These are phyloP conservation scores for Waltergamsia citrina DNA, from an alignment of 2,329 filamentous ascomycete genomes.

Conservation along the genomic window DNA sequence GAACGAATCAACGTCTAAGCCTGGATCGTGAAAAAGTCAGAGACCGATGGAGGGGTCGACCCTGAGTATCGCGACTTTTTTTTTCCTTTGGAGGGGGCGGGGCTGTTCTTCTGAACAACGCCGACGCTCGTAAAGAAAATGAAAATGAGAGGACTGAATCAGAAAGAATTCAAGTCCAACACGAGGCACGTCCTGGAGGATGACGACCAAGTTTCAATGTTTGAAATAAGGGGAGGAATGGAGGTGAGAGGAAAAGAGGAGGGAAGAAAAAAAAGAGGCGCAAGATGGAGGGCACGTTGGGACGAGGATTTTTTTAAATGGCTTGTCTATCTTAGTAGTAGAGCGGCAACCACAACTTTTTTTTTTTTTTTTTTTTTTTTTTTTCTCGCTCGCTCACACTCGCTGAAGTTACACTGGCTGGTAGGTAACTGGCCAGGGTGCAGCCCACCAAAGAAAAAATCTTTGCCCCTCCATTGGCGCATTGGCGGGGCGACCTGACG, in stretches of 20 bases:
- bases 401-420: not conserved
- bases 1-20: constrained; percentile 10
- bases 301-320: constrained; percentile 9
- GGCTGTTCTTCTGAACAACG: constrained; percentile 25
- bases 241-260: constrained; percentile 15
- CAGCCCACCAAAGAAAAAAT: constrained; percentile 10
- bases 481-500: too few relatives aligned
- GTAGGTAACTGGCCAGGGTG: constrained; percentile 1
- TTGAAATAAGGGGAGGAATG: constrained; percentile 12
- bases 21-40: constrained; percentile 13
- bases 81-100: constrained; percentile 19
- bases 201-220: constrained; percentile 23
- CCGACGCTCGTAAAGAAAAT: constrained; percentile 12
- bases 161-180: constrained; percentile 13
- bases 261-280: constrained; percentile 18
- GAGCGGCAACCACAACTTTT: constrained; percentile 10
- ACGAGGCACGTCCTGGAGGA: constrained; percentile 32
- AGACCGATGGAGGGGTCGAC: constrained; percentile 33
- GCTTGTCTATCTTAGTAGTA: constrained; percentile 3
- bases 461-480: constrained; percentile 11
- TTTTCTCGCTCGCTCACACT: not conserved
- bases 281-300: constrained; percentile 9
- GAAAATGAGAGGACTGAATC: constrained; percentile 15
- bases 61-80: constrained; percentile 30
- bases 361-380: constrained; percentile 6